Base-by-base conservation (phyloP, 257 asterid species). In the Solanum etuberosum region DNA sequence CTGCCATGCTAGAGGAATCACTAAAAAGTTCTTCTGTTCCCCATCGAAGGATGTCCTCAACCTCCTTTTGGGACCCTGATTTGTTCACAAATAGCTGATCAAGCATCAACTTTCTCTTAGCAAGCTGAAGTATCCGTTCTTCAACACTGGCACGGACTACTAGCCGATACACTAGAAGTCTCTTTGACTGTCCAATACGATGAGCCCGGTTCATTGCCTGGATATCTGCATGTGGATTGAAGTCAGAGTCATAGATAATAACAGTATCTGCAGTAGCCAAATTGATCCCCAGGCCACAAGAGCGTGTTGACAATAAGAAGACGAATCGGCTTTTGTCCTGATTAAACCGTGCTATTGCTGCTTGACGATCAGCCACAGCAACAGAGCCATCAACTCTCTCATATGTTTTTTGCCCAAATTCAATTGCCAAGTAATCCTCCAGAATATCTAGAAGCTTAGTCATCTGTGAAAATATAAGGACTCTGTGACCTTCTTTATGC, bases 351-450 rank as follows among this genome's bases (percentile, higher is more conserved):
- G 96, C 92, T 88, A 97, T 97, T 85, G 99, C 98, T 67, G 97
- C 89, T 91, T 97, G 99, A 71, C 99, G 92, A 63, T 96, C 98
- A 34, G 94, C 91, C 85, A 96, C 99, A 67, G 97, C 89, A 86
- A 97, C 98, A 87, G 99, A 97, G 51, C 99, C 99, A 90, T 97
- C 99, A 85, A 97, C 99, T 90, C 99, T 97, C 92, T 97, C 99
- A 61, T 89, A 97, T 37, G 99, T 93, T 92, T 94, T 93, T 21
- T 92, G 97, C 87, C 99, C 99, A 88, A 96, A 97, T 90, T 97
- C 99, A 83, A 95, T 88, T 70, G 92, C 91, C 92, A 97, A 86
- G 89, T 97, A 97, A 92, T 97, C 99, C 92, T 97, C 99, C 77
- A 97, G 96, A 68, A 97, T 96, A 87, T 97, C 99, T 65, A 97